A percentile compares a stretch with the other conserved stretches of the same genome.
phyloP scores from a whole-genome alignment of 139 green algal genomes.

The Asterochloris erici region DNA sequence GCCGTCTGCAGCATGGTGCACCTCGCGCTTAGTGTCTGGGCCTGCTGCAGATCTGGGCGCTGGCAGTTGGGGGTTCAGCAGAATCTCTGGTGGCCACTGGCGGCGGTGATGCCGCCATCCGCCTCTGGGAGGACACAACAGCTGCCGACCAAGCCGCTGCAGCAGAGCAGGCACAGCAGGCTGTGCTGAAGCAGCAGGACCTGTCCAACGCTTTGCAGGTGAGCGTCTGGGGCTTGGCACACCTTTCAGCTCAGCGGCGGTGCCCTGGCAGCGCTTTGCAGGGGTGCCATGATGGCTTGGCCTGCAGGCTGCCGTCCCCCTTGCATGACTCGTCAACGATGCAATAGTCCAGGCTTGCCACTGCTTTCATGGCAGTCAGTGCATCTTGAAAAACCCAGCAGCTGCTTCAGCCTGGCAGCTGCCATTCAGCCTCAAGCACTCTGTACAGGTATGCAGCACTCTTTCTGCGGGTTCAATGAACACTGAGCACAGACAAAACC shows the following conservation, averaged over 20 bases:
- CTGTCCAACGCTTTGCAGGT: conserved; percentile 79
- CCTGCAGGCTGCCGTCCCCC: conserved; percentile 7
- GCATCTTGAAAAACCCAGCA: too few relatives aligned
- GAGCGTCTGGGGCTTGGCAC: too few relatives aligned
- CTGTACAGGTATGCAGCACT: too few relatives aligned
- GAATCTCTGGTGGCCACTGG: conserved; percentile 63
- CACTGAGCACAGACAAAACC: too few relatives aligned
- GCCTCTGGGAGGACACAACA: conserved; percentile 84
- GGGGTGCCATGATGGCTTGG: not conserved
- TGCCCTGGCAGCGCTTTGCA: conserved; percentile 7
- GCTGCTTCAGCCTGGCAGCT: too few relatives aligned
- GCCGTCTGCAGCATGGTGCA: too few relatives aligned
- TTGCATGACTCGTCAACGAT: not conserved
- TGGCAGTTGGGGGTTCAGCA: conserved; percentile 35
- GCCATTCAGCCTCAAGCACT: too few relatives aligned
- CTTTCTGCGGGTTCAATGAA: too few relatives aligned
- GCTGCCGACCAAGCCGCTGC: conserved; percentile 46
- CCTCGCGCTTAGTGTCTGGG: not conserved
- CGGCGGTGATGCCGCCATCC: conserved; percentile 72
- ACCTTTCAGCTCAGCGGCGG: too few relatives aligned
- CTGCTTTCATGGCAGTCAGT: too few relatives aligned
- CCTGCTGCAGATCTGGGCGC: conserved; percentile 53
- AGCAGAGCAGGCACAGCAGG: conserved; percentile 41
- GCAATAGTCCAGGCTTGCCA: too few relatives aligned
- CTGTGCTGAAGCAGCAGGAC: conserved; percentile 69